Base-by-base conservation (phyloP, 495 filamentous ascomycete genomes). In the Lasiosphaeria miniovina region DNA sequence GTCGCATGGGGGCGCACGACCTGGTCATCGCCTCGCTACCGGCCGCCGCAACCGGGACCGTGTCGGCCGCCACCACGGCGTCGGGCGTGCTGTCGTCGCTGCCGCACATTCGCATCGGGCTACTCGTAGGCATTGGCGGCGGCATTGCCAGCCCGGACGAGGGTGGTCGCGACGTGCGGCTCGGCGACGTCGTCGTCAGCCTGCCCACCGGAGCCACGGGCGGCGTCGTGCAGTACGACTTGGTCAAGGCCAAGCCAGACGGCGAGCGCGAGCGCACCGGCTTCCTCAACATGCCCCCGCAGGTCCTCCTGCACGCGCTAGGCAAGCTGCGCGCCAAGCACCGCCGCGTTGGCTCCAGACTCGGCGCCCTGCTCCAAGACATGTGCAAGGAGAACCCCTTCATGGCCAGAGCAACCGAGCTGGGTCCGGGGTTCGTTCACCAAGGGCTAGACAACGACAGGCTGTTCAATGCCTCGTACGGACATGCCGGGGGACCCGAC, bases 51-150 rank as follows among this genome's bases (percentile, higher is more conserved):
- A 69, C 76, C 52, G 80, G 81, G 7, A 77, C 58, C 11, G 67
- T 52, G 14, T 61, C 65, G 0, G 70, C 71, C 38, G 69, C 75
- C 2, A 67, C 53, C 14, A 67, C 68, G 4, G 73, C 65, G 1
- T 68, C 36, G 24, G 50, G 71, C 51, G 56, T 78, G 74, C 34
- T 66, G 17, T 54, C 63, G 7, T 76, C 59, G 15, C 81, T 82
- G 60, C 66, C 74, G 24, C 60, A 66, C 5, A 66, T 82, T 24
- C 57, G 68, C 31, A 60, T 78, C 55, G 59, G 73, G 43, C 68
- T 83, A 9, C 71, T 82, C 62, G 77, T 84, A 5, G 78, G 78
- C 7, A 79, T 80, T 46, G 77, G 74, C n/a, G 77, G 74, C 24
- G 77, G 74, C 8, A 65, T 72, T 15, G 71, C 74, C 32, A 32